Base-by-base conservation (phyloP, 2,329 filamentous ascomycete genomes). In the Penicillium sp. region DNA sequence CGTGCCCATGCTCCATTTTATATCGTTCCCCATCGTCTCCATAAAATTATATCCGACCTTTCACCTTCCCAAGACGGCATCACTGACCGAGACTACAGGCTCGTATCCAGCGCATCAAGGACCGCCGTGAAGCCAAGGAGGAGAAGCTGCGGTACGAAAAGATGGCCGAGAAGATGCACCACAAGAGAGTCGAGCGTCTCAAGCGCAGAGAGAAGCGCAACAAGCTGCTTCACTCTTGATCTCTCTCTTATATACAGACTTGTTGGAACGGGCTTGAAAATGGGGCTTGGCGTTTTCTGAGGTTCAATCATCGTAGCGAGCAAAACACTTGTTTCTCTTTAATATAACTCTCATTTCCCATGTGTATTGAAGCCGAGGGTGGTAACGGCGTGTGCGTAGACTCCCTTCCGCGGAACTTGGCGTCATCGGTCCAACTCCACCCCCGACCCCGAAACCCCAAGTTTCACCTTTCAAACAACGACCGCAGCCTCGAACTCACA, bases 111-210 rank as follows among this genome's bases (percentile, higher is more conserved):
- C 83, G 83, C 10, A 90, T 97, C 70, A 92, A 89, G 68, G 91
- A 96, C 61, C 92, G 89, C 75, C 85, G 91, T 64, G 88, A 86
- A 18, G 90, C 88, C 49, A 97, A 97, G 82, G 92, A 91, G 67
- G 94, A 97, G 80, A 92, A 89, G 75, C 91, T 92, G 69, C 83
- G 93, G 64, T 97, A 93, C 71, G 91, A 92, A 74, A 91, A 92
- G 80, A 85, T 99, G 85, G 93, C 92, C 18, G 91, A 92, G 78
- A 97, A 94, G 80, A 97, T 99, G 94, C 93, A 97, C 79, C 86
- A 85, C 76, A 97, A 96, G 83, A 84, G 92, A 58, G 88, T 97
- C 11, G 94, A 99, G 77, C 85, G 94, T 66, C 77, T 96, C 75
- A 96, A 92, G 86, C 85, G 92, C 71, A 90, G 91, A 75, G 94